A percentile compares a stretch with the other conserved stretches of the same genome.
These are phyloP conservation scores for Nakazawaea molendinolei DNA, from an alignment of 805 yeast species.

Conservation along the genomic window DNA sequence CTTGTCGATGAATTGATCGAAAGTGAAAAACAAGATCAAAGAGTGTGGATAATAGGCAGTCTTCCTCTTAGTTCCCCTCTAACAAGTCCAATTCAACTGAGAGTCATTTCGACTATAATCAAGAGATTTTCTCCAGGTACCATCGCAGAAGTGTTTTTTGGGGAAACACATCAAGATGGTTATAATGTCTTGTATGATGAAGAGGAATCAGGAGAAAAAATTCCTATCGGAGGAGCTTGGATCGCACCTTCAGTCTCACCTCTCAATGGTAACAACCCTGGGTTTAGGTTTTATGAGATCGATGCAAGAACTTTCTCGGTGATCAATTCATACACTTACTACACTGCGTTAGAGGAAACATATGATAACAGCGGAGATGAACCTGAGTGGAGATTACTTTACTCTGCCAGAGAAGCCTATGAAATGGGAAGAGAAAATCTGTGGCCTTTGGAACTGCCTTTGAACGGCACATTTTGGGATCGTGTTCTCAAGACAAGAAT, in stretches of 20 bases:
- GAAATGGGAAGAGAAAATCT: slow-evolving; percentile 27
- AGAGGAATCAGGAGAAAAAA: slow-evolving; percentile 12
- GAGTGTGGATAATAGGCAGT: slow-evolving; percentile 47
- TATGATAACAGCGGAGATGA: slow-evolving; percentile 31
- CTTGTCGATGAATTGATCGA: slow-evolving; percentile 55
- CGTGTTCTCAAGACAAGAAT: slow-evolving; percentile 17
- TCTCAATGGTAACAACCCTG: slow-evolving; percentile 29
- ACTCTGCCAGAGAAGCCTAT: slow-evolving; percentile 31
- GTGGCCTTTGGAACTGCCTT: slow-evolving; percentile 31
- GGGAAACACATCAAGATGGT: slow-evolving; percentile 35
- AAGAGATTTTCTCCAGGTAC: slow-evolving; percentile 39
- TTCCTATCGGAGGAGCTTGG: slow-evolving; percentile 35
- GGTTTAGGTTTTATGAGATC: slow-evolving; percentile 38
- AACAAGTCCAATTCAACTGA: slow-evolving; percentile 26
- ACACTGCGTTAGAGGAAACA: slow-evolving; percentile 32
- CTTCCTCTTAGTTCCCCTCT: slow-evolving; percentile 1
- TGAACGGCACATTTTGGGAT: slow-evolving; percentile 39
- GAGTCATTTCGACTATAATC: slow-evolving; percentile 30
- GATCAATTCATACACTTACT: slow-evolving; percentile 32
- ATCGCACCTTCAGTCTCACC: slow-evolving; percentile 36
- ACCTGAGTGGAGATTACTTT: slow-evolving; percentile 34
- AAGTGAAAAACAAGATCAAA: slow-evolving; percentile 48
- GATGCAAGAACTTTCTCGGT: slow-evolving; percentile 35
- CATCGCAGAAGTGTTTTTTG: slow-evolving; percentile 37
- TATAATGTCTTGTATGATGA: slow-evolving; percentile 28